Conservation (phyloP, 345 rosid genomes). For the Lepidium africanum region DNA sequence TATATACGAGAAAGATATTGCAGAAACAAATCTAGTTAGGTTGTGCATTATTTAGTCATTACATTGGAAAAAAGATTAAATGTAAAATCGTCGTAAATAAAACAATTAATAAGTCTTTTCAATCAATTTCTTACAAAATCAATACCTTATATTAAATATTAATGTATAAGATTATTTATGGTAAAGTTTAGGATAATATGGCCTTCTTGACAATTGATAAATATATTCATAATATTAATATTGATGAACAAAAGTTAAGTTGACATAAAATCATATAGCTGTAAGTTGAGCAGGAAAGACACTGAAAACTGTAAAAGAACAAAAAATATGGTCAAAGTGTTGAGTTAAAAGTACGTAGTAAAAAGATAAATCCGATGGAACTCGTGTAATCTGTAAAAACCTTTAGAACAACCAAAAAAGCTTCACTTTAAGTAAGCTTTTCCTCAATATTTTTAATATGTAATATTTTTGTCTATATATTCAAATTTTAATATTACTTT, state of each 20-base stretch:
- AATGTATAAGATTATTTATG: neutral
- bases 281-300: conserved; percentile 16
- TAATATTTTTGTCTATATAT: neutral
- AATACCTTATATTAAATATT: too few relatives aligned
- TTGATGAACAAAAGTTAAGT: neutral
- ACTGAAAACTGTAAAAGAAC: conserved; percentile 15
- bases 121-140: neutral
- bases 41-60: neutral
- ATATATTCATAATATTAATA: neutral
- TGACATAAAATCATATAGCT: conserved; percentile 10
- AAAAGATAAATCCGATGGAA: conserved; percentile 19
- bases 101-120: neutral
- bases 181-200: neutral
- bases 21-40: neutral
- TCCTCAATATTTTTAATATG: neutral
- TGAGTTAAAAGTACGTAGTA: conserved; percentile 21
- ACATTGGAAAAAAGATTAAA: neutral
- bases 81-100: neutral
- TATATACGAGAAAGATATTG: neutral
- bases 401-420: conserved; percentile 3
- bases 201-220: neutral
- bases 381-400: conserved; percentile 18
- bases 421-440: neutral
- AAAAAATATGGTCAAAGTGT: conserved; percentile 18
- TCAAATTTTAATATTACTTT: neutral